Evolutionary conservation across 2,329 filamentous ascomycete species (phyloP).

Genomic region (Xylaria sp.): DNA sequence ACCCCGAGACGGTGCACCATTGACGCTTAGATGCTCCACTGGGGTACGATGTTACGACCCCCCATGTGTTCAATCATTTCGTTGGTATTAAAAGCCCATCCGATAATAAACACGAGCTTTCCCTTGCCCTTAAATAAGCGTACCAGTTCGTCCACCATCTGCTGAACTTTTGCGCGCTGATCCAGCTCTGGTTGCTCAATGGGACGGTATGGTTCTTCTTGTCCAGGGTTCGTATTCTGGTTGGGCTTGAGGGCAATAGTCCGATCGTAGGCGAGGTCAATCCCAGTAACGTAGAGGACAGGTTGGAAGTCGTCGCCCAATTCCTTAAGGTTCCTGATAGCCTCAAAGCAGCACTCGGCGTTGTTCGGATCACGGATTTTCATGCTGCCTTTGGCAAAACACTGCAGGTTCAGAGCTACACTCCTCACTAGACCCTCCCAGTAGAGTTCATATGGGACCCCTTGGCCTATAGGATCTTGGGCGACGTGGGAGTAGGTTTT

Average conservation of each 20-base stretch:
- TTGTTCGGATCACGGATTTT: neutral
- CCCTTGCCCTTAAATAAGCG: neutral
- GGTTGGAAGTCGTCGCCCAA: neutral
- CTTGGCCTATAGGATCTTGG: no score
- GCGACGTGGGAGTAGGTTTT: neutral
- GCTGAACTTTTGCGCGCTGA: neutral
- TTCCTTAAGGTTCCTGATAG: neutral
- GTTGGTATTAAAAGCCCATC: neutral
- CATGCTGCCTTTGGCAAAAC: neutral
- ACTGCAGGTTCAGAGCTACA: neutral
- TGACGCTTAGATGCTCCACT: neutral
- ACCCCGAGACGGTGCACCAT: neutral
- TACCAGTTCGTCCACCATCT: neutral
- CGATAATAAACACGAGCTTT: conserved; percentile 1
- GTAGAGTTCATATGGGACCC: neutral
- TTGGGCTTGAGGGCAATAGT: neutral
- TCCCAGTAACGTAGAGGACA: neutral
- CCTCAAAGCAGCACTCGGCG: neutral
- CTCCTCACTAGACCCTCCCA: neutral
- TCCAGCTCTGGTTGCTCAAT: neutral
- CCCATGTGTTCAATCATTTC: neutral
- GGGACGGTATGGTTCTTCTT: no score
- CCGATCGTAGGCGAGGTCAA: conserved; percentile 5
- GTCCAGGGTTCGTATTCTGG: no score
- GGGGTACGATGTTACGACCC: neutral